These are phyloP conservation scores for Nemania diffusa DNA, from an alignment of 2,329 filamentous ascomycete species.

Conservation along the genomic window DNA sequence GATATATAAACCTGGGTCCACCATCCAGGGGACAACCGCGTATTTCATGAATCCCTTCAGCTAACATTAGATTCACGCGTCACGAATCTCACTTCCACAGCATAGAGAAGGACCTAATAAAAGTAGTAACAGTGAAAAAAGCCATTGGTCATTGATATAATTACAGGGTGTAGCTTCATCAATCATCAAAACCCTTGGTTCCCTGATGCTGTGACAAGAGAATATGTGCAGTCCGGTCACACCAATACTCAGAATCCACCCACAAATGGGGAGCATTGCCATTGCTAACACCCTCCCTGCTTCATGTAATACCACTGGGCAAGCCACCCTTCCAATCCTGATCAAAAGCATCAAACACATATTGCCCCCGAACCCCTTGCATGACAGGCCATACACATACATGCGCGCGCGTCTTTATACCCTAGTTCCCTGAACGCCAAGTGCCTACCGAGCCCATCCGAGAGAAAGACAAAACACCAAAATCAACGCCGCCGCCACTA, in stretches of 20 bases:
- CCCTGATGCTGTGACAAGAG: conserved; percentile 34
- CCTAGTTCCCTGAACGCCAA: conserved; percentile 50
- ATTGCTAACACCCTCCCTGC: conserved; percentile 17
- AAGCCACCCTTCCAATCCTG: conserved; percentile 37
- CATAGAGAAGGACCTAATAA: neutral
- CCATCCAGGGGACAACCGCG: too few species aligned
- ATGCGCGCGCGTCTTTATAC: conserved; percentile 46
- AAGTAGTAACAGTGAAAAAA: conserved; percentile 29
- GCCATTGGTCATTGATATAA: conserved; percentile 47
- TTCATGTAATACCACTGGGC: conserved; percentile 19
- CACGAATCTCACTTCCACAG: neutral
- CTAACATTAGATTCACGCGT: neutral
- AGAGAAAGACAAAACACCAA: conserved; percentile 51
- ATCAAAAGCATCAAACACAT: conserved; percentile 42
- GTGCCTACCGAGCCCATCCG: conserved; percentile 44
- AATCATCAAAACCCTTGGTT: conserved; percentile 45
- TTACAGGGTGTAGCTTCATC: conserved; percentile 51
- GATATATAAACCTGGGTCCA: conserved; percentile 11
- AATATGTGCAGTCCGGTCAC: conserved; percentile 44
- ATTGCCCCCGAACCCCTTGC: conserved; percentile 43
- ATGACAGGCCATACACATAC: conserved; percentile 41
- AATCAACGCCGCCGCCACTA: conserved; percentile 39
- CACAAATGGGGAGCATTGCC: conserved; percentile 10
- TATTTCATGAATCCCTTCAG: neutral
- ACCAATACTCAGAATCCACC: conserved; percentile 18